A percentile compares a stretch with the other conserved stretches of the same genome.
Conservation (phyloP, 352 stramenopile genomes). For the Phytophthora melonis region DNA sequence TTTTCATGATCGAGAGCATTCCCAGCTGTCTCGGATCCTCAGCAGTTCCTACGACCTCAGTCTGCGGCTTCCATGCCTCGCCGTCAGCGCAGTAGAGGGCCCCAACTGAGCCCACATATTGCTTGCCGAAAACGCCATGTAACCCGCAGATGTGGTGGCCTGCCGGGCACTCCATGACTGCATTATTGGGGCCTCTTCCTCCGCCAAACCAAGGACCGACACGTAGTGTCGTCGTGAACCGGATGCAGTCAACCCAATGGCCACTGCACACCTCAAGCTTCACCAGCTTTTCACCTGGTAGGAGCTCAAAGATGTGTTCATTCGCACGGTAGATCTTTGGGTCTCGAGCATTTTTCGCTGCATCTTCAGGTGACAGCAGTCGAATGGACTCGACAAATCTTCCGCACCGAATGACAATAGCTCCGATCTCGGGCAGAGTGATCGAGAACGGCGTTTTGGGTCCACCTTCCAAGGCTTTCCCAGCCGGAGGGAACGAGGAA, state of each 20-base stretch:
- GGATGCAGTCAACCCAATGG: constrained; percentile 63
- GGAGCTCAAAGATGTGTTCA: constrained; percentile 62
- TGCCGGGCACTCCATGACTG: constrained; percentile 39
- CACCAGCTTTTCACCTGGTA: constrained; percentile 45
- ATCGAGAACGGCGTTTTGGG: constrained; percentile 36
- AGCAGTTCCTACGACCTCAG: neutral
- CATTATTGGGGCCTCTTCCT: constrained; percentile 32
- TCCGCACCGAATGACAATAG: constrained; percentile 48
- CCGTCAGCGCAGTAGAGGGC: constrained; percentile 38
- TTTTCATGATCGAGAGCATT: constrained; percentile 32
- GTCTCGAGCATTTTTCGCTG: constrained; percentile 17
- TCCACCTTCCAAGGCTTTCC: constrained; percentile 41
- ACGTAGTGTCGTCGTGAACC: constrained; percentile 56
- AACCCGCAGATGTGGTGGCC: constrained; percentile 49
- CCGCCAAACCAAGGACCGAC: constrained; percentile 62
- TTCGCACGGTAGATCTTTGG: constrained; percentile 38
- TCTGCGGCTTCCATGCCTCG: neutral
- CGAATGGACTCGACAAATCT: constrained; percentile 49
- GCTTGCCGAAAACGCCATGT: constrained; percentile 44
- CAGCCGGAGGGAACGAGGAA: constrained; percentile 27
- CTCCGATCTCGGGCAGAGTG: constrained; percentile 20
- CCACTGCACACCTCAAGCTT: constrained; percentile 56
- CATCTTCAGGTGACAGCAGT: constrained; percentile 39
- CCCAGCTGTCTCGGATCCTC: neutral
- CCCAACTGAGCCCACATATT: constrained; percentile 51